These are phyloP conservation scores for Ophiocordyceps australis DNA, from an alignment of 2,329 filamentous ascomycete species.

Conservation along the genomic window DNA sequence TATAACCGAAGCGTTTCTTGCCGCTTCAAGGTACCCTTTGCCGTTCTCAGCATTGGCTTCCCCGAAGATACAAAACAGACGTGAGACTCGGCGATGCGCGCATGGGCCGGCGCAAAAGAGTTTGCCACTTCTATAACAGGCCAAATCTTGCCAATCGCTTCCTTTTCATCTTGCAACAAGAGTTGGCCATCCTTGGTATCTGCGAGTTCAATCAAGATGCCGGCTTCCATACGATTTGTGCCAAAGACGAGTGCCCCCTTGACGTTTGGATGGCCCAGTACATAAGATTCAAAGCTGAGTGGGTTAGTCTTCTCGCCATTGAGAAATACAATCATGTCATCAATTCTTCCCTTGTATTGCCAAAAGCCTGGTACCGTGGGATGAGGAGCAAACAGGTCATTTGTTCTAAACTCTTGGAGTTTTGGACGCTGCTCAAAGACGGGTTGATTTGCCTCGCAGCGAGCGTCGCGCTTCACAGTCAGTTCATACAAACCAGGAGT, in stretches of 20 bases:
- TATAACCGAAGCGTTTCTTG: conserved; percentile 4
- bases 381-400: conserved; percentile 2
- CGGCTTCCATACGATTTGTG: conserved; percentile 1
- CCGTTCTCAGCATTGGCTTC: conserved; percentile 1
- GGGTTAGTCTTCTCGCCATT: conserved; percentile 4
- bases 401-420: conserved; percentile 1
- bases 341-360: conserved; percentile 1
- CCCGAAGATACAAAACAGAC: conserved; percentile 1
- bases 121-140: conserved; percentile 2
- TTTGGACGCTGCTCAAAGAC: not conserved
- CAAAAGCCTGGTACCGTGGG: conserved; percentile 1
- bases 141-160: conserved; percentile 2
- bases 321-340: conserved; percentile 3
- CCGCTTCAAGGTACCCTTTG: conserved; percentile 3
- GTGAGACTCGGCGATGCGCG: conserved; percentile 1
- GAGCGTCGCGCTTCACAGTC: not conserved
- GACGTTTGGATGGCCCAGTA: conserved; percentile 1
- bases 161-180: not conserved
- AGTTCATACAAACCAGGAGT: not conserved
- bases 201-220: not conserved
- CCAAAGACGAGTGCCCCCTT: conserved; percentile 2
- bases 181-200: not conserved
- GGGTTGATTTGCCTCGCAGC: not conserved
- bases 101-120: conserved; percentile 1
- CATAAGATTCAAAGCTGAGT: conserved; percentile 1